Percentiles rank a stretch among this genome's conserved stretches.
Evolutionary conservation across 352 stramenopile genomes (phyloP).

Genomic region (Pseudoperonospora humuli): DNA sequence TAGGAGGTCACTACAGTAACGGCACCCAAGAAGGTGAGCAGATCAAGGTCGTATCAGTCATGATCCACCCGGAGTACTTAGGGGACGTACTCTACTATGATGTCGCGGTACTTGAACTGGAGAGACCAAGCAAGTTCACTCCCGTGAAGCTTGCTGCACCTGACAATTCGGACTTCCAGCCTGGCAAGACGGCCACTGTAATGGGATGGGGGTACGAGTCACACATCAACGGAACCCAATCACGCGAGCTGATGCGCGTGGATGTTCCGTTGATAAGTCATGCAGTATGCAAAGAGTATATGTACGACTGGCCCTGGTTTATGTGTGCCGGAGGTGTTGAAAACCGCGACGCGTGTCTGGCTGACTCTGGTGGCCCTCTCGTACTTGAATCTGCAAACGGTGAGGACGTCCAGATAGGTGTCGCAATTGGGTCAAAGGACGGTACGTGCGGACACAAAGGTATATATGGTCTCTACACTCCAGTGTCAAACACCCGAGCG

Average conservation of each 20-base stretch:
- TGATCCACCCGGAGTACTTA: conserved; percentile 3
- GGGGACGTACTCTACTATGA: conserved; percentile 16
- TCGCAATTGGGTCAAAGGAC: conserved; percentile 44
- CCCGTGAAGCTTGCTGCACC: conserved; percentile 18
- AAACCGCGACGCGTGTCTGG: conserved; percentile 31
- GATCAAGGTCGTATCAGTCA: conserved; percentile 10
- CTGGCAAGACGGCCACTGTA: conserved; percentile 15
- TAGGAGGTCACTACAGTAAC: conserved; percentile 14
- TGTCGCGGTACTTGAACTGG: conserved; percentile 35
- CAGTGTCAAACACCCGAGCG: conserved; percentile 28
- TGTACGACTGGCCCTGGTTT: conserved; percentile 28
- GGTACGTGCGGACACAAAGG: conserved; percentile 25
- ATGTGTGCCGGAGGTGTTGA: conserved; percentile 34
- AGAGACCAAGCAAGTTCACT: conserved; percentile 17
- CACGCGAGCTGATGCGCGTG: conserved; percentile 22
- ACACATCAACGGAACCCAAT: conserved; percentile 1
- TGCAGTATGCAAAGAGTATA: conserved; percentile 13
- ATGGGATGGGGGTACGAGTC: conserved; percentile 27
- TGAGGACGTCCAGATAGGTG: conserved; percentile 26
- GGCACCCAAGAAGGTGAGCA: conserved; percentile 14
- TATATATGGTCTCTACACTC: conserved; percentile 39
- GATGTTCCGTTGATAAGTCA: conserved; percentile 35
- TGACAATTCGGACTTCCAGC: conserved; percentile 19
- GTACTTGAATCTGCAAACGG: conserved; percentile 9
- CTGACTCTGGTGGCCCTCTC: conserved; percentile 45